Conservation (phyloP, 495 filamentous ascomycete species). For the Penicillium parvum region DNA sequence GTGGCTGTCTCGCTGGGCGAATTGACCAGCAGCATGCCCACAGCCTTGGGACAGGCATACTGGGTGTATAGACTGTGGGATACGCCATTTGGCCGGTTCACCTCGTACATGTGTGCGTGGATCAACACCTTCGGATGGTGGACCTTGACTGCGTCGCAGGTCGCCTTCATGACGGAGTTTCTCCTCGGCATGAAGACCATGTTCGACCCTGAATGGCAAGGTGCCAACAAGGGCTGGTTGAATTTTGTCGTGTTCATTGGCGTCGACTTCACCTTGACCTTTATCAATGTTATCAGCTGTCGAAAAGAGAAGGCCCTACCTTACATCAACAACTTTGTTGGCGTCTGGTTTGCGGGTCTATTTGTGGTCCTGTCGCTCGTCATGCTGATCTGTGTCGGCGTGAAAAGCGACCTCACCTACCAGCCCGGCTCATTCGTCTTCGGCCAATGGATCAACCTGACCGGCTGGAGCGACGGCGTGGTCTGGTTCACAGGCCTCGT, state of each 20-base stretch:
- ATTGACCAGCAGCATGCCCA: conserved; percentile 47
- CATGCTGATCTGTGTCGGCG: conserved; percentile 41
- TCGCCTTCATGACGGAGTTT: conserved; percentile 49
- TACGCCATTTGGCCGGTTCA: conserved; percentile 35
- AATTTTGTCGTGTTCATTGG: conserved; percentile 44
- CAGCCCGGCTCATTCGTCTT: conserved; percentile 50
- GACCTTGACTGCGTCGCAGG: conserved; percentile 44
- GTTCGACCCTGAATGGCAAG: conserved; percentile 39
- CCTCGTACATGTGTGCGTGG: conserved; percentile 49
- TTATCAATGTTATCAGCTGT: conserved; percentile 43
- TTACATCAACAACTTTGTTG: conserved; percentile 46
- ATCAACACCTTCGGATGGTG: conserved; percentile 51
- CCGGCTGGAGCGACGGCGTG: conserved; percentile 59
- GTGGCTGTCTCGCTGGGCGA: conserved; percentile 47
- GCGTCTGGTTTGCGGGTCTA: conserved; percentile 41
- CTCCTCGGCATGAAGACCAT: conserved; percentile 45
- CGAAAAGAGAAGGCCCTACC: conserved; percentile 42
- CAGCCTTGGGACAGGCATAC: conserved; percentile 45
- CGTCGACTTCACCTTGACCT: conserved; percentile 33
- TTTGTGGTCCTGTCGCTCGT: conserved; percentile 42
- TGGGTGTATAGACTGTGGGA: conserved; percentile 43
- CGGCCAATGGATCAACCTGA: conserved; percentile 54
- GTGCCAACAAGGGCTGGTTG: conserved; percentile 38
- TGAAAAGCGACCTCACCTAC: conserved; percentile 33
- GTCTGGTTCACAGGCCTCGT: conserved; percentile 60